These are phyloP conservation scores for Beauveria caledonica DNA, from an alignment of 2,329 filamentous ascomycete species.

Conservation along the genomic window DNA sequence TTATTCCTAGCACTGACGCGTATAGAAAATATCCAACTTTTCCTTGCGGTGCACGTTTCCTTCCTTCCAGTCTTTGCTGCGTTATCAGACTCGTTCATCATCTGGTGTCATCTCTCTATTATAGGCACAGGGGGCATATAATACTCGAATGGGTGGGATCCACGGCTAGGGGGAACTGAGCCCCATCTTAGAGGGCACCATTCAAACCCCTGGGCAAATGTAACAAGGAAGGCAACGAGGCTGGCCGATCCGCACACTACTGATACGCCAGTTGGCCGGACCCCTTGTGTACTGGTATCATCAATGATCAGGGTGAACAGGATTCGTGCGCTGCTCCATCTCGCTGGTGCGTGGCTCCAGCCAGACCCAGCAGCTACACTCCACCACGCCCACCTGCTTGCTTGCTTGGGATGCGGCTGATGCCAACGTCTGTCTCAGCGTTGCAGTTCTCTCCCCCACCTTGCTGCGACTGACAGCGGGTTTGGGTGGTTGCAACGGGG, in stretches of 20 bases:
- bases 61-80: no score
- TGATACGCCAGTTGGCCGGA: no score
- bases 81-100: no score
- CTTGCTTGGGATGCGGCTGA: conserved; percentile 9
- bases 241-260: conserved; percentile 5
- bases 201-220: conserved; percentile 1
- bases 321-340: background rate
- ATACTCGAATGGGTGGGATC: background rate
- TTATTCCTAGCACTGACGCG: no score
- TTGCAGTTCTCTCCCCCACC: background rate
- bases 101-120: no score
- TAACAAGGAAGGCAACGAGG: conserved; percentile 8
- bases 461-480: background rate
- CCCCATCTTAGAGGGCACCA: background rate
- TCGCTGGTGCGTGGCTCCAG: background rate
- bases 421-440: conserved; percentile 2
- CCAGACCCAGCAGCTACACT: background rate
- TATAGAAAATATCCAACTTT: no score
- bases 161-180: background rate
- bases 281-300: background rate
- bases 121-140: background rate
- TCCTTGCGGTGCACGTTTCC: no score
- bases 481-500: background rate
- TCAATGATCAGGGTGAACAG: background rate
- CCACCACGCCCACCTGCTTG: conserved; percentile 1